Evolutionary conservation across 345 rosid species (phyloP).

Genomic region (Mallotus nudiflorus): DNA sequence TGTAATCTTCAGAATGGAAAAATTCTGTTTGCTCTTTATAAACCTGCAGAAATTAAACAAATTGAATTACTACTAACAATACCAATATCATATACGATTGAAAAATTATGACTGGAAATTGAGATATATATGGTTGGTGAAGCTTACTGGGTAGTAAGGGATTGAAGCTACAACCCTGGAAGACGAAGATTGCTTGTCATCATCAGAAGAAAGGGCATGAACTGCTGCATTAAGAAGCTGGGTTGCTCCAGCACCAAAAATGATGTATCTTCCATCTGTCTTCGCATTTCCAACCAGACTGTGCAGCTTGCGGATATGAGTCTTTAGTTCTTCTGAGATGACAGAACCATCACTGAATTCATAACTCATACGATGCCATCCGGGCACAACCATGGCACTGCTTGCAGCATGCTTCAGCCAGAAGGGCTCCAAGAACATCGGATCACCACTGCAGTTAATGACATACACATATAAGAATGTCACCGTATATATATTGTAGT

Average conservation of each 20-base stretch:
- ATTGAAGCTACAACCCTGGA: constrained; percentile 24
- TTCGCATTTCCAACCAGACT: constrained; percentile 19
- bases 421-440: constrained; percentile 30
- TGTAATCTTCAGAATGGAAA: constrained; percentile 19
- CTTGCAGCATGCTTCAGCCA: constrained; percentile 18
- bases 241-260: constrained; percentile 29
- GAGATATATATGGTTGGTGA: too few relatives aligned
- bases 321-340: constrained; percentile 15
- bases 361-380: constrained; percentile 29
- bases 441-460: constrained; percentile 22
- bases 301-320: constrained; percentile 13
- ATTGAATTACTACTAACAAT: too few relatives aligned
- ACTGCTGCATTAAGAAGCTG: constrained; percentile 28
- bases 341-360: constrained; percentile 26
- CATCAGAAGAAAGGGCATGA: constrained; percentile 22
- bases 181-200: not conserved
- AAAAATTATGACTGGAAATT: too few relatives aligned
- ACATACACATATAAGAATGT: too few relatives aligned
- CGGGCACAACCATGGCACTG: constrained; percentile 16
- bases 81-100: too few relatives aligned
- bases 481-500: too few relatives aligned
- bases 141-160: constrained; percentile 25
- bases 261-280: constrained; percentile 15
- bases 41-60: not conserved
- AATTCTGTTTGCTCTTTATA: constrained; percentile 22